Conservation (phyloP, 371 early-diverging fungal species). For the Mucor velutinosus region DNA sequence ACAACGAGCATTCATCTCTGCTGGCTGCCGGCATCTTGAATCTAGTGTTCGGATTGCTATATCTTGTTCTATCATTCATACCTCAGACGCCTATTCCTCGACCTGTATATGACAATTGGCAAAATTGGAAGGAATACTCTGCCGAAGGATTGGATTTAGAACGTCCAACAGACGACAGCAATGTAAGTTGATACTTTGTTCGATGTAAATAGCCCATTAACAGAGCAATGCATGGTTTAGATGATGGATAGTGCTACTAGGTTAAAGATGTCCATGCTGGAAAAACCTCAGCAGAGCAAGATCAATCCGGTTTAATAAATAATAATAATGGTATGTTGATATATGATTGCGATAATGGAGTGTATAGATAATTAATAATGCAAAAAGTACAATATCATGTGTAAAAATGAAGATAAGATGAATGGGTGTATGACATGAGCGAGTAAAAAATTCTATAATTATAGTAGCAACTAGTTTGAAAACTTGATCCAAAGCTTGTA, state of each 20-base stretch:
- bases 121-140: slow-evolving; percentile 44
- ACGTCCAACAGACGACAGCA: slow-evolving; percentile 14
- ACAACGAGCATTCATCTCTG: slow-evolving; percentile 5
- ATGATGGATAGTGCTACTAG: slow-evolving; percentile 4
- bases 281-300: neutral
- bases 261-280: slow-evolving; percentile 6
- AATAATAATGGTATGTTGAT: neutral
- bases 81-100: slow-evolving; percentile 22
- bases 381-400: neutral
- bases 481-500: slow-evolving; percentile 66
- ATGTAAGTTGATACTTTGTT: neutral
- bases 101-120: slow-evolving; percentile 33
- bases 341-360: neutral
- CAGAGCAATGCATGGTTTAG: neutral
- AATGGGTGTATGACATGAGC: neutral
- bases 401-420: neutral
- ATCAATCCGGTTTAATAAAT: neutral
- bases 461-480: slow-evolving; percentile 6
- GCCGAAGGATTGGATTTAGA: slow-evolving; percentile 37
- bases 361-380: neutral
- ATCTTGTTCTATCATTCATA: slow-evolving; percentile 36
- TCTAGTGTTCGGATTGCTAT: slow-evolving; percentile 23
- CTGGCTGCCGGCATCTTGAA: slow-evolving; percentile 31
- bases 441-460: neutral
- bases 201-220: neutral